Evolutionary conservation across 805 yeast species (phyloP).

Genomic region (Wickerhamomyces subpelliculosus): DNA sequence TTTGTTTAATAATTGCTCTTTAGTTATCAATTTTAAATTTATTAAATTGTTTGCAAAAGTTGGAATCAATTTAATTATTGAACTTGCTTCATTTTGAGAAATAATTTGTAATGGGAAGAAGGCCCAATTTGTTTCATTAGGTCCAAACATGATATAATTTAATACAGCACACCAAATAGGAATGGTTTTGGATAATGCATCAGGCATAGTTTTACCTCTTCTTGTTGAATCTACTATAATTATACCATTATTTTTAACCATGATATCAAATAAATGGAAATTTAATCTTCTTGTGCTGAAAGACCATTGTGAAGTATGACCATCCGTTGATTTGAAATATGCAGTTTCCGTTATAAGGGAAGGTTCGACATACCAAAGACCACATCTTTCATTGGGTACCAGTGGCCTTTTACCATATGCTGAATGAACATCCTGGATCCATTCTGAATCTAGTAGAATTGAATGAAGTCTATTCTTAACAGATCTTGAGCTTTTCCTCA

Average conservation of each 20-base stretch:
- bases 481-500: constrained; percentile 39
- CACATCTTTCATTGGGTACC: constrained; percentile 80
- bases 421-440: constrained; percentile 35
- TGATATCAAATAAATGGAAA: constrained; percentile 53
- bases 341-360: constrained; percentile 34
- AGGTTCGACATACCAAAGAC: constrained; percentile 73
- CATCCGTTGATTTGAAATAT: constrained; percentile 89
- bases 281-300: constrained; percentile 71
- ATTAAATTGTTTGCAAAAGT: constrained; percentile 38
- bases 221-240: constrained; percentile 79
- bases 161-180: constrained; percentile 90
- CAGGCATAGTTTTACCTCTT: constrained; percentile 80
- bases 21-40: constrained; percentile 33
- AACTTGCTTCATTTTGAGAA: constrained; percentile 46
- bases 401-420: constrained; percentile 35
- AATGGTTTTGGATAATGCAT: constrained; percentile 76
- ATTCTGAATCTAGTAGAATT: constrained; percentile 55
- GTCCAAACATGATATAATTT: constrained; percentile 43
- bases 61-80: constrained; percentile 43
- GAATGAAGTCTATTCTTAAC: constrained; percentile 61
- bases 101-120: constrained; percentile 48
- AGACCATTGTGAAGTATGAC: constrained; percentile 77
- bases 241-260: constrained; percentile 38
- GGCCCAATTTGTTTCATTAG: constrained; percentile 28
- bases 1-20: constrained; percentile 22